Percentiles rank a stretch among this genome's conserved stretches.
phyloP scores from a whole-genome alignment of 257 asterid species.

The Lycium ferocissimum region DNA sequence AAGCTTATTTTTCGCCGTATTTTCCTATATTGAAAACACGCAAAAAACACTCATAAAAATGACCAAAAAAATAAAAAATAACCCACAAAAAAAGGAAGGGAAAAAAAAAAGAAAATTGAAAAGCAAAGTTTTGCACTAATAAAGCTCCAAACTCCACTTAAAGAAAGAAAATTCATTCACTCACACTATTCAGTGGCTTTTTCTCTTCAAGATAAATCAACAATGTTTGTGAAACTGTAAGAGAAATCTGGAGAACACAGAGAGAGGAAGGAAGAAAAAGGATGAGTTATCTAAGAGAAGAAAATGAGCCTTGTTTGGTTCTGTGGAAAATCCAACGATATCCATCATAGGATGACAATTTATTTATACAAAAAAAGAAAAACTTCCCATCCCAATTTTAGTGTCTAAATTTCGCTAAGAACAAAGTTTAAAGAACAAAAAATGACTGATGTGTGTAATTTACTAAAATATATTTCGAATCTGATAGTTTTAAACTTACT shows the following conservation, averaged over 20 bases:
- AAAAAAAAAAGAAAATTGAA: not conserved
- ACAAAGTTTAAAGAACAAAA: too few species aligned
- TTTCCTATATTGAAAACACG: not conserved
- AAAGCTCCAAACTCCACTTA: constrained; percentile 24
- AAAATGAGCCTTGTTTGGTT: not conserved
- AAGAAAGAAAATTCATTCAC: not conserved
- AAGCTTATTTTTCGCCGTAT: constrained; percentile 31
- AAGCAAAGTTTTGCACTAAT: constrained; percentile 15
- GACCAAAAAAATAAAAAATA: not conserved
- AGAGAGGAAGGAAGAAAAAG: constrained; percentile 8
- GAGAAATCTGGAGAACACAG: not conserved
- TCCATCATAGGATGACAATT: not conserved
- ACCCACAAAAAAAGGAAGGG: too few species aligned
- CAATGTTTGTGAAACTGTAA: not conserved
- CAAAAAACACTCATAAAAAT: not conserved
- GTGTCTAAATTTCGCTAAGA: too few species aligned
- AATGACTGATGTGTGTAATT: too few species aligned
- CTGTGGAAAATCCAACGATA: constrained; percentile 27
- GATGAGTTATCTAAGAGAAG: constrained; percentile 14
- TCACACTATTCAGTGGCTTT: not conserved
- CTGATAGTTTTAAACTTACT: too few species aligned
- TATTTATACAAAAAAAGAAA: not conserved
- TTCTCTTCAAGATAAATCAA: not conserved
- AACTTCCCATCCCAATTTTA: not conserved
- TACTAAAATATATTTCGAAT: too few species aligned